A percentile compares a stretch with the other conserved stretches of the same genome.
phyloP scores from a whole-genome alignment of 2,329 filamentous ascomycete genomes.

The Helotiales sp. region DNA sequence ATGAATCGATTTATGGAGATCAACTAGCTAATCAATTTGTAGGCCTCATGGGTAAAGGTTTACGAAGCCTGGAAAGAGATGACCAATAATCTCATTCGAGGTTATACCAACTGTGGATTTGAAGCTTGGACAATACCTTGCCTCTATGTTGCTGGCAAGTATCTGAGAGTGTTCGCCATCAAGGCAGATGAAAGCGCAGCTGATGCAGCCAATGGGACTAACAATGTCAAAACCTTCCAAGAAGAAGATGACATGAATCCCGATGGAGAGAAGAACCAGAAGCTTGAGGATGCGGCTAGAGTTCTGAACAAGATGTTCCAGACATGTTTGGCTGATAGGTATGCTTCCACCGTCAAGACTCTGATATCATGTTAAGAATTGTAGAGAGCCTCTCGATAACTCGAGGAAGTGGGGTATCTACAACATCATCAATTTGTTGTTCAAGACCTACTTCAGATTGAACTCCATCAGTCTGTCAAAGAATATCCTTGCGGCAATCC shows the following conservation, averaged over 20 bases:
- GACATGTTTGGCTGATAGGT: slow-evolving; percentile 87
- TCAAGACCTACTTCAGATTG: slow-evolving; percentile 98
- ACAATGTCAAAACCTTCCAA: slow-evolving; percentile 54
- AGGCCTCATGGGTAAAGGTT: slow-evolving; percentile 65
- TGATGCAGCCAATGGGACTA: slow-evolving; percentile 39
- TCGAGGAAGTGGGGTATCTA: slow-evolving; percentile 99
- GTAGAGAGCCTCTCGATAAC: slow-evolving; percentile 76
- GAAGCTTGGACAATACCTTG: slow-evolving; percentile 92
- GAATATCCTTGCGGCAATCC: slow-evolving; percentile 82
- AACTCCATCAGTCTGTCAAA: slow-evolving; percentile 88
- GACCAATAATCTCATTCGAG: slow-evolving; percentile 72
- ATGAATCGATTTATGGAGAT: background rate
- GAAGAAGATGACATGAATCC: slow-evolving; percentile 72
- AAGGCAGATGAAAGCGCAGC: slow-evolving; percentile 75
- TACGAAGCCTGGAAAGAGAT: slow-evolving; percentile 91
- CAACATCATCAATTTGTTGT: slow-evolving; percentile 88
- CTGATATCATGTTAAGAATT: slow-evolving; percentile 1
- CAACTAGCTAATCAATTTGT: background rate
- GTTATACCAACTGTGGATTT: slow-evolving; percentile 75
- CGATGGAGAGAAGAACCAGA: slow-evolving; percentile 75
- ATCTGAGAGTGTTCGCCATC: slow-evolving; percentile 85
- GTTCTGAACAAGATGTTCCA: slow-evolving; percentile 92
- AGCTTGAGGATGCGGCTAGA: slow-evolving; percentile 86
- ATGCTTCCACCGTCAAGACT: slow-evolving; percentile 30
- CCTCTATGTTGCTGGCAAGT: slow-evolving; percentile 84